phyloP scores from a whole-genome alignment of 495 filamentous ascomycete species.

The Chaetomium tenue region DNA sequence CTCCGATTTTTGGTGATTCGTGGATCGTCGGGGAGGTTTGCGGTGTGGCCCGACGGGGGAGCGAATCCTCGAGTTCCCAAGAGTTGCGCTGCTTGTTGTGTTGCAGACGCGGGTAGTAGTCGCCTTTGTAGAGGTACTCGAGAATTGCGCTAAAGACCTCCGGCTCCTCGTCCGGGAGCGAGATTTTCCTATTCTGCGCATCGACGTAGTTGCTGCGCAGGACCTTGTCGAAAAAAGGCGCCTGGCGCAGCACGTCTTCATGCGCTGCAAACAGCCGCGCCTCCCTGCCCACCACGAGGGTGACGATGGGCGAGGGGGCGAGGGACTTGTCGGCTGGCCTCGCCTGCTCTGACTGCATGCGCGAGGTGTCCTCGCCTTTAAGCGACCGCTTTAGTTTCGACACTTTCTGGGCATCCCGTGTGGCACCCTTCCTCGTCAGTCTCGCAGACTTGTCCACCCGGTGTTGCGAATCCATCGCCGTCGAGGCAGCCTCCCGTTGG shows the following conservation, averaged over 20 bases:
- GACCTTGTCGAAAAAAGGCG: slow-evolving; percentile 71
- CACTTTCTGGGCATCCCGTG: slow-evolving; percentile 68
- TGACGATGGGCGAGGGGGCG: slow-evolving; percentile 72
- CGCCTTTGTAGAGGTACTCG: slow-evolving; percentile 91
- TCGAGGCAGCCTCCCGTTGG: slow-evolving; percentile 35
- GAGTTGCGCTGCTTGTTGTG: slow-evolving; percentile 65
- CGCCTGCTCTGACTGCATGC: slow-evolving; percentile 43
- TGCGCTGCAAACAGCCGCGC: slow-evolving; percentile 88
- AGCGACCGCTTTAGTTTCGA: slow-evolving; percentile 64
- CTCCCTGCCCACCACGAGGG: slow-evolving; percentile 74
- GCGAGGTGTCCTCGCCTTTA: slow-evolving; percentile 35
- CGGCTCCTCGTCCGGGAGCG: slow-evolving; percentile 80
- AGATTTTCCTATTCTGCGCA: slow-evolving; percentile 63
- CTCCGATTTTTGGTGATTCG: slow-evolving; percentile 41
- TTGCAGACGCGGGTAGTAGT: slow-evolving; percentile 78
- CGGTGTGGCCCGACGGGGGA: slow-evolving; percentile 37
- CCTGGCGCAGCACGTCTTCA: slow-evolving; percentile 77
- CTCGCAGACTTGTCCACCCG: slow-evolving; percentile 77
- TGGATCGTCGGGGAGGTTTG: slow-evolving; percentile 40
- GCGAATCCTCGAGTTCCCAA: slow-evolving; percentile 70
- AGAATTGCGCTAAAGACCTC: slow-evolving; percentile 88
- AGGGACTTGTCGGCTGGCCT: slow-evolving; percentile 43
- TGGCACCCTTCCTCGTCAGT: slow-evolving; percentile 63
- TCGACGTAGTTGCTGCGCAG: slow-evolving; percentile 62
- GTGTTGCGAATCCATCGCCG: slow-evolving; percentile 45